phyloP scores from a whole-genome alignment of 83 land plant species.

The Picea abies region DNA sequence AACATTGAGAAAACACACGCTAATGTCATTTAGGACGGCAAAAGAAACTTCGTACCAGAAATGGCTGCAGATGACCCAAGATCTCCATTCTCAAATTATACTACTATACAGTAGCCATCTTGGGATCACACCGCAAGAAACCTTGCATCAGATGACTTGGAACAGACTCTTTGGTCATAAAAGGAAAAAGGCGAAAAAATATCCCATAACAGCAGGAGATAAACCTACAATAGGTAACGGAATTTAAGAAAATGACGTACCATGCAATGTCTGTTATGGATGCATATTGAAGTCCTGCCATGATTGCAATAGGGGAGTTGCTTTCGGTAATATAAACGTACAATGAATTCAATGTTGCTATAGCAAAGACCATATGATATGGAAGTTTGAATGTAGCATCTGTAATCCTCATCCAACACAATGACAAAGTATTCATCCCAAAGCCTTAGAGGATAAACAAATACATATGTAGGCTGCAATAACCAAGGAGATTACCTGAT shows the following conservation, averaged over 20 bases:
- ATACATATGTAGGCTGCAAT: not conserved
- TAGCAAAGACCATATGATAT: slow-evolving; percentile 90
- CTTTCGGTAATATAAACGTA: slow-evolving; percentile 91
- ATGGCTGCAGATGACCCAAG: slow-evolving; percentile 58
- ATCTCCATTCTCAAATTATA: slow-evolving; percentile 84
- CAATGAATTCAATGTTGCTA: slow-evolving; percentile 87
- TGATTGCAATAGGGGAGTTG: slow-evolving; percentile 65
- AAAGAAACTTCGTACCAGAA: slow-evolving; percentile 43
- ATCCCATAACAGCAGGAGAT: not conserved
- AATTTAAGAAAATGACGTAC: slow-evolving; percentile 30
- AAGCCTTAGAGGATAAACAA: slow-evolving; percentile 18
- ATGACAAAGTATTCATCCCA: slow-evolving; percentile 25
- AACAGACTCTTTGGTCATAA: not conserved
- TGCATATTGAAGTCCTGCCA: slow-evolving; percentile 96
- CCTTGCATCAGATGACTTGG: slow-evolving; percentile 83
- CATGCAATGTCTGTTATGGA: slow-evolving; percentile 96
- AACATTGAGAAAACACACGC: not conserved
- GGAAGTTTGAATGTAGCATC: slow-evolving; percentile 81
- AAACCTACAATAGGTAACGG: not conserved
- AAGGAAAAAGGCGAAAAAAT: not conserved
- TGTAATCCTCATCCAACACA: slow-evolving; percentile 23
- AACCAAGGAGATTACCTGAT: slow-evolving; percentile 28
- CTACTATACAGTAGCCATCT: slow-evolving; percentile 90
- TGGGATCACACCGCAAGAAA: slow-evolving; percentile 87
- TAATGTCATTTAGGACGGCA: not conserved